A percentile compares a stretch with the other conserved stretches of the same genome.
phyloP scores from a whole-genome alignment of 805 yeast genomes.

The Ogataea populi-albae region DNA sequence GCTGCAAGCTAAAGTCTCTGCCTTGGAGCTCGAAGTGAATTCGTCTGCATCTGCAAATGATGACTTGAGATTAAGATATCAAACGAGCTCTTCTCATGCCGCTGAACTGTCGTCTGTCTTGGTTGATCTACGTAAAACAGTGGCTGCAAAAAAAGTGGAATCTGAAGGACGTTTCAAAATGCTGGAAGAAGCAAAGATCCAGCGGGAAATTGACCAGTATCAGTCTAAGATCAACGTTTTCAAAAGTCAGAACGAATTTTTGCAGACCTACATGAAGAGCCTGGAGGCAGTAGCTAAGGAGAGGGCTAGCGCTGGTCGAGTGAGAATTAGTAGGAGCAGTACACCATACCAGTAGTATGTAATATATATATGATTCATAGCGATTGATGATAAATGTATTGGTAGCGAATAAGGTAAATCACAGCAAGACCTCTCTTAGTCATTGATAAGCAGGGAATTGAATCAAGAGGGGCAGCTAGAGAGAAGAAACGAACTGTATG shows the following conservation, averaged over 20 bases:
- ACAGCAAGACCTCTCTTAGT: too few species aligned
- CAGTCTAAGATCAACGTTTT: slow-evolving; percentile 7
- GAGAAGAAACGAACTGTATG: slow-evolving; percentile 14
- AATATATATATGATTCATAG: too few species aligned
- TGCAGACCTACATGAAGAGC: slow-evolving; percentile 22
- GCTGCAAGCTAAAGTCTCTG: slow-evolving; percentile 9
- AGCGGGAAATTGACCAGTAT: slow-evolving; percentile 13
- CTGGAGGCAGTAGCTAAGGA: slow-evolving; percentile 27
- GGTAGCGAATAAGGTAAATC: too few species aligned
- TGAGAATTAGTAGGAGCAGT: slow-evolving; percentile 23
- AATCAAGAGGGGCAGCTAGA: background rate
- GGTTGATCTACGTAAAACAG: slow-evolving; percentile 22
- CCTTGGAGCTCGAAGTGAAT: slow-evolving; percentile 16
- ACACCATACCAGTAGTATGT: slow-evolving; percentile 23
- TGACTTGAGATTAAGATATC: slow-evolving; percentile 41
- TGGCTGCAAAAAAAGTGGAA: slow-evolving; percentile 25
- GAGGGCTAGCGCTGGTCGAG: slow-evolving; percentile 18
- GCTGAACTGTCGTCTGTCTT: slow-evolving; percentile 39
- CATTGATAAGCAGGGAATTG: background rate
- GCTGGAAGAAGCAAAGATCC: slow-evolving; percentile 21
- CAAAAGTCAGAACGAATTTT: slow-evolving; percentile 22
- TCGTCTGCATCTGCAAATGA: slow-evolving; percentile 24
- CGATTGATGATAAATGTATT: too few species aligned
- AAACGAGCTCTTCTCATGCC: slow-evolving; percentile 43
- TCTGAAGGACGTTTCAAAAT: slow-evolving; percentile 35